Evolutionary conservation across 2,329 filamentous ascomycete genomes (phyloP), one percentile per base, ranked within the genome.

Genomic region (Phaeosphaeriaceae sp.): DNA sequence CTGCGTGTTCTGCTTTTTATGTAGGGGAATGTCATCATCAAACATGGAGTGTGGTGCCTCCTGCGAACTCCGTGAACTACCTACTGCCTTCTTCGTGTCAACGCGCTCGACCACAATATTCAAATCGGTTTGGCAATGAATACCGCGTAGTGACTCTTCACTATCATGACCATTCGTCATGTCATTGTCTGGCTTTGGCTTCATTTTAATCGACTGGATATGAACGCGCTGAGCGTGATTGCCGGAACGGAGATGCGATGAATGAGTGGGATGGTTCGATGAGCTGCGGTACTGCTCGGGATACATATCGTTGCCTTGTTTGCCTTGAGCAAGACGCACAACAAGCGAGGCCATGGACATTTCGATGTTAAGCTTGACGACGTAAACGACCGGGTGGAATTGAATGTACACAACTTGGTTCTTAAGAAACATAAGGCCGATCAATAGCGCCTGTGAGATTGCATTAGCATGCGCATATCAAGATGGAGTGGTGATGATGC

Each of bases 341-440:
- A 77, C 74, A 5, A 77, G 67, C 1, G 71, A 70, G 6, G 75
- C 74, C 74, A 77, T 77, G 50, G 67, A 68, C 72, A 77, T 74
- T 60, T 77, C 75, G 46, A 77, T 77, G 56, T 77, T 76, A 44
- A 77, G 71, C 29, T 71, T 76, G 38, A 77, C 72, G 39, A 76
- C 74, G 60, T 77, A 77, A 6, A 69, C 70, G 8, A 77, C 67
- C 0, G 74, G 74, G 44, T 76, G 73, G 60, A 76, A 75, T 52
- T 75, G 73, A 42, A 75, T 68, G 57, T 72, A 74, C 33, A 74
- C 70, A 42, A 73, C 63, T 45, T 60, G 60, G 52, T 73, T 71
- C 13, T 55, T 53, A 39, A 76, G 63, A 45, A 70, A 73, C 72
- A 76, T 75, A 42, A 73, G 69, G 6, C 68, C 68, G 38, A 75